Evolutionary conservation across 306 rosid species (phyloP), one percentile per base, ranked within the genome.

Genomic region (Casuarina cunninghamiana): DNA sequence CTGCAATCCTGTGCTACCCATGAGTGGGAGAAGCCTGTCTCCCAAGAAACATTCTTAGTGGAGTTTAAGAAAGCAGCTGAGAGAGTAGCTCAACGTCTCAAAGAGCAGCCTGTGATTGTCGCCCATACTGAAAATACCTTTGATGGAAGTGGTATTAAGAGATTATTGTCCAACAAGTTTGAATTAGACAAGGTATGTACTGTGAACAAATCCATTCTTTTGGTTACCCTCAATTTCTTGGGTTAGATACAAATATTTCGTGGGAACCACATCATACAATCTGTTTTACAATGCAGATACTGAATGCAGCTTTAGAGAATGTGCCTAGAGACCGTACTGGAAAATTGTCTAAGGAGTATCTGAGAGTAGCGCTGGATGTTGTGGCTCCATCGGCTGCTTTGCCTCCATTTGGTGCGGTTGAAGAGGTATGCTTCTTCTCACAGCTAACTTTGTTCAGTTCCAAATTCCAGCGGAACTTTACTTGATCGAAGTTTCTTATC

Each of bases 51-150:
- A n/a, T 89, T 95, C 80, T 66, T 93, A 65, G 85, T 75, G 76
- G 97, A 84, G 73, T 91, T 95, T 76, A 95, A 91, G 90, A 90
- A 78, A 84, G 97, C 85, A 10, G 78, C 85, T 3, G 86, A 77
- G 69, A 3, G 12, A 21, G 78, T 91, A 72, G 92, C 91, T 80
- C 88, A 82, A 72, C 87, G 45, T 63, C 92, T 91, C 57, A 86
- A 77, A 83, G 92, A 91, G 76, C 89, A 83, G 69, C 97, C 88
- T 71, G 94, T 91, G 75, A 91, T 91, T 69, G 97, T 95, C 61
- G 97, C 97, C 53, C 99, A 93, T 66, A 93, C 88, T 86, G 99
- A 95, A 76, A 92, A 86, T 84, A 83, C 89, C 75, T 91, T 93
- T 81, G 99, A 93, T 80, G 97, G 99, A 77, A 89, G 84, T 65